Evolutionary conservation across 331 rosid species (phyloP).

Genomic region (Rhamnella rubrinervis): DNA sequence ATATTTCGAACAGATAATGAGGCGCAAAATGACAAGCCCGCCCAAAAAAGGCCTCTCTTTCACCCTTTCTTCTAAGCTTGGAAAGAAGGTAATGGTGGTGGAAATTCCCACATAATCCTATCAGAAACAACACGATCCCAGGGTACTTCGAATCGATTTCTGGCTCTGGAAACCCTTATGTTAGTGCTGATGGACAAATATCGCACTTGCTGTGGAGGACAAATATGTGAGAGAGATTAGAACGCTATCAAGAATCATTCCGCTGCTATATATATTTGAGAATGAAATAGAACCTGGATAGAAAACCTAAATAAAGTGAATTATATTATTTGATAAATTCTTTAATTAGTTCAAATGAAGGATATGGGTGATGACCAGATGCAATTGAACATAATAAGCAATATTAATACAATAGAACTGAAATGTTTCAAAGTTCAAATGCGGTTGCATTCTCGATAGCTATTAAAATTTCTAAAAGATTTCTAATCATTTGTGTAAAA

Average conservation of each 20-base stretch:
- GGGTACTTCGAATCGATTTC: constrained; percentile 39
- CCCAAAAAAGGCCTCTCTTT: constrained; percentile 54
- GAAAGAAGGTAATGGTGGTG: constrained; percentile 75
- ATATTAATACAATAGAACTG: too few species aligned
- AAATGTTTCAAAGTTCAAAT: too few species aligned
- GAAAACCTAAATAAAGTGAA: too few species aligned
- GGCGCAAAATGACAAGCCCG: constrained; percentile 61
- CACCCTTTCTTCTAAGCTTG: constrained; percentile 39
- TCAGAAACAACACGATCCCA: constrained; percentile 49
- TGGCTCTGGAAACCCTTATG: constrained; percentile 53
- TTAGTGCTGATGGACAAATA: constrained; percentile 48
- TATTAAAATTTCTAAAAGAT: too few species aligned
- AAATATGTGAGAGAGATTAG: constrained; percentile 45
- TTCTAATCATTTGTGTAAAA: too few species aligned
- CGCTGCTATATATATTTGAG: too few species aligned
- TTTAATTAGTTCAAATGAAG: too few species aligned
- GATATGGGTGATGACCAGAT: too few species aligned
- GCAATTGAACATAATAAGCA: too few species aligned
- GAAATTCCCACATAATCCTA: constrained; percentile 72
- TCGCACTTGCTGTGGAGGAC: constrained; percentile 30
- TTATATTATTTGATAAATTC: too few species aligned
- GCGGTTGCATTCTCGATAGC: too few species aligned
- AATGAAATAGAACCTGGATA: too few species aligned
- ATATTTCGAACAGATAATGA: constrained; percentile 80
- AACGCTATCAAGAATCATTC: constrained; percentile 46